Conservation (phyloP, 306 rosid genomes). For the Rosa rugosa region DNA sequence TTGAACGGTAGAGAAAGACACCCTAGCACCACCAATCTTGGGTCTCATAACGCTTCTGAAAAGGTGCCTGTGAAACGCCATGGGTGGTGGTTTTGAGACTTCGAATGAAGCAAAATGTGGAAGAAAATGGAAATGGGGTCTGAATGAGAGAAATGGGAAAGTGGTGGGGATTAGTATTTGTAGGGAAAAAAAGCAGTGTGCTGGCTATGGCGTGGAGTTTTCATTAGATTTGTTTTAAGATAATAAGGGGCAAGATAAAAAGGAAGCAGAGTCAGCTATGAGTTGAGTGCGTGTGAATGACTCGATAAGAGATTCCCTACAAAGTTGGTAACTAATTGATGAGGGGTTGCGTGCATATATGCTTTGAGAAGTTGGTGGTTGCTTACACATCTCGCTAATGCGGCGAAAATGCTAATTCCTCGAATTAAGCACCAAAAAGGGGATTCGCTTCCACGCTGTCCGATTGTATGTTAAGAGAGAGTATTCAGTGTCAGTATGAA, state of each 20-base stretch:
- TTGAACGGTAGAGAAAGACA: slow-evolving; percentile 23
- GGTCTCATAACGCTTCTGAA: slow-evolving; percentile 40
- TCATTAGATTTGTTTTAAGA: neutral
- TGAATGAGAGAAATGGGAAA: neutral
- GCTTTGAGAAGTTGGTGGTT: too few relatives aligned
- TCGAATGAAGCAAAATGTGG: neutral
- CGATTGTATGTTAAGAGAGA: too few relatives aligned
- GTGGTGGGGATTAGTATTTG: too few relatives aligned
- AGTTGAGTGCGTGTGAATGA: neutral
- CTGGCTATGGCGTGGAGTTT: neutral
- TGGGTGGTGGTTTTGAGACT: slow-evolving; percentile 22
- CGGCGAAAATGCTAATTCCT: too few relatives aligned
- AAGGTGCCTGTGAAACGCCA: slow-evolving; percentile 52
- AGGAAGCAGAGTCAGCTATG: neutral
- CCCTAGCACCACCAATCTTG: neutral
- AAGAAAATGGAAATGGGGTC: neutral
- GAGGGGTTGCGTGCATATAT: too few relatives aligned
- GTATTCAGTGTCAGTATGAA: too few relatives aligned
- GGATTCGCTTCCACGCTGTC: too few relatives aligned
- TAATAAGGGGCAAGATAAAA: neutral
- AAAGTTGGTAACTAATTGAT: neutral
- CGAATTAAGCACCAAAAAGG: too few relatives aligned
- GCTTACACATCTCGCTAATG: too few relatives aligned
- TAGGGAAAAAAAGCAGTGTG: neutral
- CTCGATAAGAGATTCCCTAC: neutral